phyloP scores from a whole-genome alignment of 2,329 filamentous ascomycete genomes.

The Pseudogymnoascus sp. region DNA sequence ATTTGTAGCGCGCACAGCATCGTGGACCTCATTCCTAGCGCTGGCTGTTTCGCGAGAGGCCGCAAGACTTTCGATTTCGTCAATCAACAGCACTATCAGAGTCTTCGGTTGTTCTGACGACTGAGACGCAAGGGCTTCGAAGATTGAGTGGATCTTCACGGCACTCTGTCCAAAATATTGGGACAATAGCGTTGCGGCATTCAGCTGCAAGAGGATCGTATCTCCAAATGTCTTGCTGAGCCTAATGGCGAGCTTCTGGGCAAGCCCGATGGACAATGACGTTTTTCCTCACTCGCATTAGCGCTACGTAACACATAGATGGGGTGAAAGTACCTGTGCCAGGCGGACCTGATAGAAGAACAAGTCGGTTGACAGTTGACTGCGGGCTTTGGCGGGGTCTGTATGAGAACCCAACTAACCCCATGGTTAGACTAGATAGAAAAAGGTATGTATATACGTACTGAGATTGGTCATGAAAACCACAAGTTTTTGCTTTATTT shows the following conservation, averaged over 20 bases:
- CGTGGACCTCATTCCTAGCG: conserved; percentile 22
- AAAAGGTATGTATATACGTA: conserved; percentile 15
- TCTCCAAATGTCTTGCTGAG: conserved; percentile 30
- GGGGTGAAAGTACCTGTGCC: conserved; percentile 52
- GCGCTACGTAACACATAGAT: background rate
- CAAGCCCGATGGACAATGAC: conserved; percentile 93
- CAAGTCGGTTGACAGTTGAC: conserved; percentile 75
- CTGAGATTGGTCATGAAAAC: conserved; percentile 22
- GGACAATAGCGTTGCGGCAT: conserved; percentile 36
- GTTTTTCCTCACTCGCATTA: conserved; percentile 47
- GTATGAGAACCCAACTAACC: conserved; percentile 19
- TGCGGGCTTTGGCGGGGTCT: conserved; percentile 57
- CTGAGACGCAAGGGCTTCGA: conserved; percentile 30
- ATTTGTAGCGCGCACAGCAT: conserved; percentile 27
- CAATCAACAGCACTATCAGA: conserved; percentile 27
- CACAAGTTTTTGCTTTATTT: conserved; percentile 23
- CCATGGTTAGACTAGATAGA: background rate
- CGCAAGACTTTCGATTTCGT: conserved; percentile 28
- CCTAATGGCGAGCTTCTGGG: conserved; percentile 44
- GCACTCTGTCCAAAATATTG: conserved; percentile 41
- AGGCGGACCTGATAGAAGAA: conserved; percentile 82
- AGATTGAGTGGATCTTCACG: conserved; percentile 34
- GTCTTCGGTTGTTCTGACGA: conserved; percentile 18
- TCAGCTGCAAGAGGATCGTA: conserved; percentile 35
- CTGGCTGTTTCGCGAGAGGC: conserved; percentile 20